Evolutionary conservation across 805 yeast genomes (phyloP).

Genomic region (Soucietia sequanensis): DNA sequence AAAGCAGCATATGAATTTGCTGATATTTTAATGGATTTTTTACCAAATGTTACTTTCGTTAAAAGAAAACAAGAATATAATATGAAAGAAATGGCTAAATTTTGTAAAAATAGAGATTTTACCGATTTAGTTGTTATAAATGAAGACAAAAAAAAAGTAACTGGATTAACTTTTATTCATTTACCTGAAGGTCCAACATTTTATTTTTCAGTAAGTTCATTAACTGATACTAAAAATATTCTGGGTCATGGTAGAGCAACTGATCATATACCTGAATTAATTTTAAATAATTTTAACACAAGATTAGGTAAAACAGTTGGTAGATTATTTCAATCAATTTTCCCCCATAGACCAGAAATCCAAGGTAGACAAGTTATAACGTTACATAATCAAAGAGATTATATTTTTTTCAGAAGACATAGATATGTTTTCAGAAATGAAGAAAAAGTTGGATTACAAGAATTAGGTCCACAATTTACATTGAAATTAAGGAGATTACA

Average conservation of each 20-base stretch:
- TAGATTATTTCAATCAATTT: constrained; percentile 82
- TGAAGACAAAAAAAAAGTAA: constrained; percentile 90
- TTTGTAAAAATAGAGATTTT: constrained; percentile 77
- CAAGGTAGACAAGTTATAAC: constrained; percentile 96
- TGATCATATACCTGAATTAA: constrained; percentile 85
- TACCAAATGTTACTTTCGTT: constrained; percentile 84
- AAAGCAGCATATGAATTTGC: constrained; percentile 90
- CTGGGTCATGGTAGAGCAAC: constrained; percentile 90
- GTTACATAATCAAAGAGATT: constrained; percentile 94
- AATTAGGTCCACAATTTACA: constrained; percentile 95
- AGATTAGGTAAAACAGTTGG: constrained; percentile 93
- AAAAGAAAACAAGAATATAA: constrained; percentile 82
- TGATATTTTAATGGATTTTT: constrained; percentile 74
- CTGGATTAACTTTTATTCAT: constrained; percentile 90
- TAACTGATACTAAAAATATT: constrained; percentile 71
- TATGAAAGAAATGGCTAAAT: constrained; percentile 83
- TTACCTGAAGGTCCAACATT: constrained; percentile 95
- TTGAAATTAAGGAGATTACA: constrained; percentile 84
- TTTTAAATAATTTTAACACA: constrained; percentile 89
- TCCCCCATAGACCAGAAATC: constrained; percentile 91
- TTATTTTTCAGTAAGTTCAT: constrained; percentile 80
- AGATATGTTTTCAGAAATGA: constrained; percentile 87
- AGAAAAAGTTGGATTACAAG: constrained; percentile 92
- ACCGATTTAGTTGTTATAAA: constrained; percentile 88
- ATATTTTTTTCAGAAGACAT: constrained; percentile 91